Evolutionary conservation across 2,329 filamentous ascomycete species (phyloP).

Genomic region (Monilinia polystroma): DNA sequence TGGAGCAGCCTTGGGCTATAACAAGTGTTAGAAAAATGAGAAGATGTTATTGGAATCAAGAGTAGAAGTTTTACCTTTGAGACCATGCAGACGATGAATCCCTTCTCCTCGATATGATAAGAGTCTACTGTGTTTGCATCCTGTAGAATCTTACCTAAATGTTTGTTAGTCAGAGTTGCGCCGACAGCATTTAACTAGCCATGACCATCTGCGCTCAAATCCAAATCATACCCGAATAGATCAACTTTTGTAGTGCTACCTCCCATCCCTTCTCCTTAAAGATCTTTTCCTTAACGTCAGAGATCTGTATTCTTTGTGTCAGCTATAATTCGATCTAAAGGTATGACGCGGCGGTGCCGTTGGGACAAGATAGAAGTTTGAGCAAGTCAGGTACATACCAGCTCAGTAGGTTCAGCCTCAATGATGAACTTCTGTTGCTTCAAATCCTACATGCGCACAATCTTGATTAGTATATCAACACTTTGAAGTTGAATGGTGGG

Average conservation of each 20-base stretch:
- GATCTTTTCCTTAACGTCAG: constrained; percentile 89
- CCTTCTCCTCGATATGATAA: constrained; percentile 99
- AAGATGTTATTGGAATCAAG: neutral
- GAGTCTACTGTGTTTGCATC: constrained; percentile 96
- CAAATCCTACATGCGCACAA: constrained; percentile 67
- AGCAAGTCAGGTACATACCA: constrained; percentile 59
- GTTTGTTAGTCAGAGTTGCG: constrained; percentile 35
- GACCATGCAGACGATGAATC: constrained; percentile 98
- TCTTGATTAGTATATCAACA: constrained; percentile 30
- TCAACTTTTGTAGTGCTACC: constrained; percentile 85
- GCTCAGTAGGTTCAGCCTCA: constrained; percentile 89
- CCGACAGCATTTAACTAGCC: constrained; percentile 1
- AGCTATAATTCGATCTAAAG: constrained; percentile 23
- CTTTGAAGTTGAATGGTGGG: constrained; percentile 30
- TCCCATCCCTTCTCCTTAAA: constrained; percentile 93
- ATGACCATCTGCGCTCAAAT: constrained; percentile 7
- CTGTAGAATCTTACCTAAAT: constrained; percentile 90
- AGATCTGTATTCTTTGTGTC: constrained; percentile 59
- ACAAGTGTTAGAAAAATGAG: constrained; percentile 32
- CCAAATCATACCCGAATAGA: constrained; percentile 79
- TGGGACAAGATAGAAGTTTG: constrained; percentile 2
- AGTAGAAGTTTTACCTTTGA: constrained; percentile 68
- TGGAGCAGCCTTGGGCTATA: constrained; percentile 66
- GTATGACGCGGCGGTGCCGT: neutral
- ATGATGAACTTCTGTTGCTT: constrained; percentile 99